Evolutionary conservation across 176 grass and related monocot genomes (phyloP), one percentile per base, ranked within the genome.

Genomic region (Neostapfia colusana): DNA sequence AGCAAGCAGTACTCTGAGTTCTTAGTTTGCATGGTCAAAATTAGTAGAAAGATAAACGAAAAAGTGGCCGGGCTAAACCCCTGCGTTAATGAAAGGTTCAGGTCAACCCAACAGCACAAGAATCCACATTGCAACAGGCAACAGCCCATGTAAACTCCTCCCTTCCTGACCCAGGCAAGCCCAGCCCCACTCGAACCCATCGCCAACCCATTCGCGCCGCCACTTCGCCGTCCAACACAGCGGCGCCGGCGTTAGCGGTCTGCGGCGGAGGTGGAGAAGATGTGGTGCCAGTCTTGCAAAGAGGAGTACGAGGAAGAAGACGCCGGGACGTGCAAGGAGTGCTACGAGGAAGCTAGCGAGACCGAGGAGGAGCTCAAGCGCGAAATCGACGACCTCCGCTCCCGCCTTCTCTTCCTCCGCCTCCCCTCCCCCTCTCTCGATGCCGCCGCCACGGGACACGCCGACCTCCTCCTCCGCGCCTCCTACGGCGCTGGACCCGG

Each of bases 291-390:
- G 59, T 97, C 94, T 41, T 97, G 94, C 86, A 72, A 64, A 62
- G 89, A 89, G 41, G 94, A 84, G 82, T 97, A 97, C 79, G 91
- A 85, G 10, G 88, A 91, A 84, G 86, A 87, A 68, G 88, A 93
- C 72, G 88, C 91, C 0, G 94, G 94, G 43, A 97, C 94, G 21
- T 97, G 91, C 78, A 93, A 93, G 81, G 94, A 97, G 75, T 93
- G 91, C 84, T 97, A 93, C 84, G 94, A 97, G 76, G 94, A 97
- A 81, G 94, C 94, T 1, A 93, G 90, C 91, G 94, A 97, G 88
- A 93, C 94, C 39, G 91, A 97, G 86, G 94, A 97, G 84, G 94
- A 93, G 84, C 94, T 97, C 75, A 93, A 97, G 67, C 91, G 86
- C 67, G 91, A 93, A 88, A 97, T 97, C 88, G 86, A 97, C 0